Percentiles rank a stretch among this genome's conserved stretches.
Evolutionary conservation across 1,139 yeast genomes (phyloP).

Genomic region (Saccharomyces hybrid): DNA sequence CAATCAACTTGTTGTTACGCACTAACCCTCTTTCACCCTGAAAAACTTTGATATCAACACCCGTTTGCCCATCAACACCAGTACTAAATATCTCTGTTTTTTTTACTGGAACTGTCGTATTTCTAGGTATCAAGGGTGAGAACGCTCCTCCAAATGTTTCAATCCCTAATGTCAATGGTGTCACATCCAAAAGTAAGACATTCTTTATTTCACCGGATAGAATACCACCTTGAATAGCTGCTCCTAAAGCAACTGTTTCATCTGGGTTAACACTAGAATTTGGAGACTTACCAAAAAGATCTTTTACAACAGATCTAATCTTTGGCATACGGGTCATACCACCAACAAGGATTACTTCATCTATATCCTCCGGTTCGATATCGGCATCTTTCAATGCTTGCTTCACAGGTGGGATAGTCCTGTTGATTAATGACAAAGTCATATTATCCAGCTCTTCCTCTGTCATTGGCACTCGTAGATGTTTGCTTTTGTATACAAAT

Average conservation of each 20-base stretch:
- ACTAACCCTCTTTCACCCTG: constrained; percentile 77
- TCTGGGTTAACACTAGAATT: constrained; percentile 69
- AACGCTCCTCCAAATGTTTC: constrained; percentile 79
- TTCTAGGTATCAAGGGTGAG: constrained; percentile 68
- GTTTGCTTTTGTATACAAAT: constrained; percentile 45
- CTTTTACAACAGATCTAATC: constrained; percentile 50
- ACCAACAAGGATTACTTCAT: constrained; percentile 68
- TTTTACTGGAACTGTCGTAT: constrained; percentile 68
- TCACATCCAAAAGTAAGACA: constrained; percentile 69
- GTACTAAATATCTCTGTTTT: constrained; percentile 69
- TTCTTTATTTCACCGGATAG: constrained; percentile 62
- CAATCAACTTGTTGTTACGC: constrained; percentile 63
- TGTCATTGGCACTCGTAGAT: constrained; percentile 45
- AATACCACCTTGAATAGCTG: constrained; percentile 78
- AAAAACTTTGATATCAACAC: constrained; percentile 68
- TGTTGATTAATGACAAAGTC: constrained; percentile 52
- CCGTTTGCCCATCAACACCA: constrained; percentile 80
- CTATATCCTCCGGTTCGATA: constrained; percentile 51
- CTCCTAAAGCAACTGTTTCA: constrained; percentile 80
- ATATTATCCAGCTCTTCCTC: constrained; percentile 58
- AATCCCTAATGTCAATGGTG: constrained; percentile 71
- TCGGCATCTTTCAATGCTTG: constrained; percentile 67
- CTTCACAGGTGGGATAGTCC: constrained; percentile 58
- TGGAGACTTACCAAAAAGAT: constrained; percentile 51
- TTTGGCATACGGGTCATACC: constrained; percentile 87